These are phyloP conservation scores for Filosporella fistucella DNA, from an alignment of 495 filamentous ascomycete genomes.

Conservation along the genomic window DNA sequence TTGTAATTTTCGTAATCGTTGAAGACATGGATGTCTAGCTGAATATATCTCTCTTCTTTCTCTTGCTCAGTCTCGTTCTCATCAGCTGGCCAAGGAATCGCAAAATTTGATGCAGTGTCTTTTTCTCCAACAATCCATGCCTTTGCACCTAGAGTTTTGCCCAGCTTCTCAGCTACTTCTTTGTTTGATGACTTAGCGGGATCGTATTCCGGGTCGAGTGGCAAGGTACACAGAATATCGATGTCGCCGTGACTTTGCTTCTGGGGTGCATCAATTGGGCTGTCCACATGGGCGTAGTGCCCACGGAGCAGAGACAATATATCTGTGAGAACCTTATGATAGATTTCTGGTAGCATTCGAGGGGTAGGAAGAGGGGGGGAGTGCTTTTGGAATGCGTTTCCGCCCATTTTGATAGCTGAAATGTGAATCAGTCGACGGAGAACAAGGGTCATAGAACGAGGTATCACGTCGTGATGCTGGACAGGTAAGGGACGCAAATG, in stretches of 20 bases:
- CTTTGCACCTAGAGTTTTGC: slow-evolving; percentile 27
- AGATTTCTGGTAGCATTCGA: slow-evolving; percentile 48
- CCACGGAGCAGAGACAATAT: slow-evolving; percentile 36
- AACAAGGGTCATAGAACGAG: too few species aligned
- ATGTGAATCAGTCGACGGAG: neutral
- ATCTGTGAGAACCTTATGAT: slow-evolving; percentile 33
- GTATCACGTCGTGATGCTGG: too few species aligned
- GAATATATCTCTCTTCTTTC: slow-evolving; percentile 51
- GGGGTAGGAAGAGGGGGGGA: slow-evolving; percentile 44
- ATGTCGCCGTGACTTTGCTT: slow-evolving; percentile 56
- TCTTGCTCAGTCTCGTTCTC: slow-evolving; percentile 16
- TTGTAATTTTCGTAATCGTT: slow-evolving; percentile 32
- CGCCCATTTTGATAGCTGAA: slow-evolving; percentile 45
- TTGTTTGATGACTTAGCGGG: slow-evolving; percentile 3
- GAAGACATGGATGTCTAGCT: slow-evolving; percentile 61
- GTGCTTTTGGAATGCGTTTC: slow-evolving; percentile 45
- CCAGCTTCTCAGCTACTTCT: slow-evolving; percentile 14
- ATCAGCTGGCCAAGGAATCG: slow-evolving; percentile 43
- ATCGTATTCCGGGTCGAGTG: slow-evolving; percentile 15
- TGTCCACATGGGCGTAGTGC: slow-evolving; percentile 40
- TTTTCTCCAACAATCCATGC: slow-evolving; percentile 21
- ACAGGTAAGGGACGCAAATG: too few species aligned
- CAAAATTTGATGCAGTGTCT: slow-evolving; percentile 32
- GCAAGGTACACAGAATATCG: slow-evolving; percentile 49
- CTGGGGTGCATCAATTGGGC: slow-evolving; percentile 49